Conservation (phyloP, 179 eudicot species). For the Silene coronaria region DNA sequence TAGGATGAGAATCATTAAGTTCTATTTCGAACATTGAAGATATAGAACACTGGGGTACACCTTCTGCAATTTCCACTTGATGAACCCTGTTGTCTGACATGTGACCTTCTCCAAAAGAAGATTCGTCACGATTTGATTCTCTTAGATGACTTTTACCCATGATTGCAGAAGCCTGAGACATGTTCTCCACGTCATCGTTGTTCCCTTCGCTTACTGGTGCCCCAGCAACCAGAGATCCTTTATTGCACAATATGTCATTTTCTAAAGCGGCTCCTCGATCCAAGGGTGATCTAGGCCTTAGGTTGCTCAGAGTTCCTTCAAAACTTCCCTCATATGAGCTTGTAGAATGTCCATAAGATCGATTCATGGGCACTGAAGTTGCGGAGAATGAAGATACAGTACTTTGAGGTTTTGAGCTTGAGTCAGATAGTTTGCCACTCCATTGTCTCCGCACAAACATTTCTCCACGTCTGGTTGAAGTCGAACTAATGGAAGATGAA, state of each 20-base stretch:
- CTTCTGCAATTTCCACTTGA: constrained; percentile 36
- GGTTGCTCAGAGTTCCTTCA: constrained; percentile 35
- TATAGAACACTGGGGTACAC: constrained; percentile 31
- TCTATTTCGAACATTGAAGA: constrained; percentile 54
- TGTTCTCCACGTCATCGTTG: no score
- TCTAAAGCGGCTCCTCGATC: constrained; percentile 33
- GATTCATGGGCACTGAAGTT: constrained; percentile 46
- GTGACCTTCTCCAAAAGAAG: constrained; percentile 31
- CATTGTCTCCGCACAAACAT: constrained; percentile 48
- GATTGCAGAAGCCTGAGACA: constrained; percentile 18
- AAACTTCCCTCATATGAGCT: constrained; percentile 43
- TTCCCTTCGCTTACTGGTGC: constrained; percentile 11
- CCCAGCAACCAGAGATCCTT: constrained; percentile 24
- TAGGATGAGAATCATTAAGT: constrained; percentile 43
- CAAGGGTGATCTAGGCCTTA: constrained; percentile 31
- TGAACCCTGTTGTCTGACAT: constrained; percentile 26
- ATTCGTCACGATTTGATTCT: constrained; percentile 23
- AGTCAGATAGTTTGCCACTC: constrained; percentile 56
- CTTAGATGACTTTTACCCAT: constrained; percentile 29
- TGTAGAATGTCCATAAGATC: constrained; percentile 38
- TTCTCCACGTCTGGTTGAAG: constrained; percentile 49
- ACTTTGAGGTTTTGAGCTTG: constrained; percentile 47
- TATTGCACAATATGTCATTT: constrained; percentile 32
- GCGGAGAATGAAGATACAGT: constrained; percentile 70
- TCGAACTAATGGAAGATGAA: constrained; percentile 65